phyloP scores from a whole-genome alignment of 176 grass and related monocot genomes.

The Juncus inflexus region DNA sequence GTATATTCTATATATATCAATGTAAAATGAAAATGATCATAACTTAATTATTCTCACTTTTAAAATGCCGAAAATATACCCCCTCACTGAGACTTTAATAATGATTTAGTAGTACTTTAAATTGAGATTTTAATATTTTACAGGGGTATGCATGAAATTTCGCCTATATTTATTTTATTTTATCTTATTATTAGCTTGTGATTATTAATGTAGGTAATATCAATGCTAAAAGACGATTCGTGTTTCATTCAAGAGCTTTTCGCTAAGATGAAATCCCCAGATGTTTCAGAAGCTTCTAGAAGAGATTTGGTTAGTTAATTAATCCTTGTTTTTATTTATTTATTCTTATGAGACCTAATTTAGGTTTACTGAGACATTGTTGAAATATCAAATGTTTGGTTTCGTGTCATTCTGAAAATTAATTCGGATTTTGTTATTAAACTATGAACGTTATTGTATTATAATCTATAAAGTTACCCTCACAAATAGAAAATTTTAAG shows the following conservation, averaged over 20 bases:
- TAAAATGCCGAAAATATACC: too few species aligned
- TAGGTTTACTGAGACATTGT: slow-evolving; percentile 14
- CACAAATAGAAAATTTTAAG: too few species aligned
- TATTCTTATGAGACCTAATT: slow-evolving; percentile 24
- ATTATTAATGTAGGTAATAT: slow-evolving; percentile 69
- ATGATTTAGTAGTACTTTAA: too few species aligned
- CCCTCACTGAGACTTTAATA: too few species aligned
- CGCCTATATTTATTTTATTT: slow-evolving; percentile 7
- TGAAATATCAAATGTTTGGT: slow-evolving; percentile 16
- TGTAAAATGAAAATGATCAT: too few species aligned
- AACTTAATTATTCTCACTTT: too few species aligned
- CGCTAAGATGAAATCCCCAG: slow-evolving; percentile 66
- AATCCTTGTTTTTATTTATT: slow-evolving; percentile 5
- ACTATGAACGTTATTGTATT: slow-evolving; percentile 3
- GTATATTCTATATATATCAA: too few species aligned
- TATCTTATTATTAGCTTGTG: not conserved
- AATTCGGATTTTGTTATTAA: slow-evolving; percentile 21
- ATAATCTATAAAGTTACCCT: not conserved
- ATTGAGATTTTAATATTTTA: slow-evolving; percentile 28
- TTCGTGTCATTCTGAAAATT: not conserved
- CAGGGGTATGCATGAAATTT: not conserved
- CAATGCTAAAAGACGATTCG: slow-evolving; percentile 88
- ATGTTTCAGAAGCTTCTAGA: slow-evolving; percentile 61
- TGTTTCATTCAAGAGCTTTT: slow-evolving; percentile 94
- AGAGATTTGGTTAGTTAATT: slow-evolving; percentile 65